These are phyloP conservation scores for Oryza glumipatula DNA, from an alignment of 176 grass and related monocot genomes.

Conservation along the genomic window DNA sequence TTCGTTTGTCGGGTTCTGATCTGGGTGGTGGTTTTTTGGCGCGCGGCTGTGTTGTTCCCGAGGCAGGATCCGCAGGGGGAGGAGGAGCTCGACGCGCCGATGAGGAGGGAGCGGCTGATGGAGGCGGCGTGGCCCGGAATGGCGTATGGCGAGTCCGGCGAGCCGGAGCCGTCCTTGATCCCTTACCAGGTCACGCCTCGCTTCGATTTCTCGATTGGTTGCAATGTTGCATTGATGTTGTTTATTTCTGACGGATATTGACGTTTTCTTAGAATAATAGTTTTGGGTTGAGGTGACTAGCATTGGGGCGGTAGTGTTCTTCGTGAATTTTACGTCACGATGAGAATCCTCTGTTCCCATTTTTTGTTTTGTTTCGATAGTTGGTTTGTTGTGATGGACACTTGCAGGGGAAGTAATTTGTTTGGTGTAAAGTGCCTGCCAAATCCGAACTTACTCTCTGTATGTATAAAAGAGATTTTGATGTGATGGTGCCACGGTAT, in stretches of 20 bases:
- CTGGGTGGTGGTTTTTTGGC: neutral
- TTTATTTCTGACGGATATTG: neutral
- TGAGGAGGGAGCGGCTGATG: slow-evolving; percentile 52
- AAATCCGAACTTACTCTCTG: neutral
- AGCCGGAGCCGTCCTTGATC: slow-evolving; percentile 46
- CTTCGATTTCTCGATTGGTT: neutral
- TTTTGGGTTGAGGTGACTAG: neutral
- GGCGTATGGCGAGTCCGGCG: slow-evolving; percentile 69
- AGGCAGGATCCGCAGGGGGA: slow-evolving; percentile 48
- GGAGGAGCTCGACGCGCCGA: slow-evolving; percentile 48
- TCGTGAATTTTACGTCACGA: neutral
- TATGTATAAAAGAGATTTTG: neutral
- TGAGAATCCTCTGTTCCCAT: neutral
- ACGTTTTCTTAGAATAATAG: neutral
- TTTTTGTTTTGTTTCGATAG: neutral
- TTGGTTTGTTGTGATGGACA: neutral
- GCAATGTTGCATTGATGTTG: neutral
- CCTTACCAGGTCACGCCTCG: slow-evolving; percentile 58
- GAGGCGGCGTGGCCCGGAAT: slow-evolving; percentile 61
- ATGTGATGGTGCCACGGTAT: slow-evolving; percentile 9
- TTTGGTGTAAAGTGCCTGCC: neutral
- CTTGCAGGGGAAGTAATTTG: slow-evolving; percentile 3
- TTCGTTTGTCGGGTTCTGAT: slow-evolving; percentile 21
- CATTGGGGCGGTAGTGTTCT: neutral
- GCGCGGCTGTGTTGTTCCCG: neutral